Percentiles rank a stretch among this genome's conserved stretches.
Conservation (phyloP, 2,329 filamentous ascomycete genomes). For the Stachybotrys elegans region DNA sequence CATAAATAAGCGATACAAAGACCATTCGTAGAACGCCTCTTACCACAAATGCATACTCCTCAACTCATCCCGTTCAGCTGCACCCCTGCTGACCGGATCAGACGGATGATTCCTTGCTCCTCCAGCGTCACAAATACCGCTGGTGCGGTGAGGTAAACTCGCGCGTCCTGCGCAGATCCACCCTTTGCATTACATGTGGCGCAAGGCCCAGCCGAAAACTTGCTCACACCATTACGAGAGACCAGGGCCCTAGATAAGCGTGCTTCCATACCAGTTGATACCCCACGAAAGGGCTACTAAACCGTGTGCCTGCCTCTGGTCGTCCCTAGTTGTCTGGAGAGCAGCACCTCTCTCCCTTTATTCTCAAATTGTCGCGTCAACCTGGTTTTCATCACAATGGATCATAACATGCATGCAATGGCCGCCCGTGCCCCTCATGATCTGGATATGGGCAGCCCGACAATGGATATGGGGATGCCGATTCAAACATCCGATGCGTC, state of each 20-base stretch:
- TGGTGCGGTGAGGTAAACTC: background rate
- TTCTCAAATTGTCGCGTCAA: background rate
- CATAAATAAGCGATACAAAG: too few species aligned
- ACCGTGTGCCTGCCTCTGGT: background rate
- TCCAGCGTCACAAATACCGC: background rate
- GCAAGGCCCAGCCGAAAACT: background rate
- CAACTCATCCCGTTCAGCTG: too few species aligned
- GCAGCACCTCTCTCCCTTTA: background rate
- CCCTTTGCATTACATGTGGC: background rate
- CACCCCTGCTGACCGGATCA: background rate
- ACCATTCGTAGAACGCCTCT: too few species aligned
- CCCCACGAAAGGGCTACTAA: background rate
- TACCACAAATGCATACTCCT: too few species aligned
- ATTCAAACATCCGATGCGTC: background rate
- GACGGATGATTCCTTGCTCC: background rate
- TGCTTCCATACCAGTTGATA: background rate
- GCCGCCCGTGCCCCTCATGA: background rate
- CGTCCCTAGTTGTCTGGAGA: background rate
- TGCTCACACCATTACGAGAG: background rate
- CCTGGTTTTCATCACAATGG: background rate
- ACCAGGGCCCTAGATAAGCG: background rate
- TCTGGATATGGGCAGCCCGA: background rate
- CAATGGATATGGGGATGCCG: background rate
- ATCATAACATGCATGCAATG: background rate
- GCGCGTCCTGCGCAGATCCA: background rate